A percentile compares a stretch with the other conserved stretches of the same genome.
phyloP scores from a whole-genome alignment of 352 stramenopile genomes.

The Phytopythium ostracodes region DNA sequence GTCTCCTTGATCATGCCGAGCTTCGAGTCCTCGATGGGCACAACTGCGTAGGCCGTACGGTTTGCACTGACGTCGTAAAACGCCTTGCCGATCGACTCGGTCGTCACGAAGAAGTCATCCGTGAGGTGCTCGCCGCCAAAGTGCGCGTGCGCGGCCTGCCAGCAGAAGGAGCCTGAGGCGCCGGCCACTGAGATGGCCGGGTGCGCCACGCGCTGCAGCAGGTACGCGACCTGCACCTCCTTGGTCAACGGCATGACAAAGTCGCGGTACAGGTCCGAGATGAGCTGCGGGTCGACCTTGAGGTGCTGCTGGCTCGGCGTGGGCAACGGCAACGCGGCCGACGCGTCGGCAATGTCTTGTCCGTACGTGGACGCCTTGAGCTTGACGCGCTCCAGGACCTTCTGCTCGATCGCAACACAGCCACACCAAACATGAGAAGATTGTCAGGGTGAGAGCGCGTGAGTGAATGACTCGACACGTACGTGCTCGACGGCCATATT shows the following conservation, averaged over 20 bases:
- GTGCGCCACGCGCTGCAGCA: conserved; percentile 81
- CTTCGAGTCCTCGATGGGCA: conserved; percentile 84
- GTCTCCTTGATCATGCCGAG: conserved; percentile 86
- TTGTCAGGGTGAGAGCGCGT: conserved; percentile 2
- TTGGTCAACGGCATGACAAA: conserved; percentile 99
- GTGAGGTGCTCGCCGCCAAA: conserved; percentile 46
- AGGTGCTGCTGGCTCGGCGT: conserved; percentile 34
- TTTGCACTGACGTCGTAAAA: conserved; percentile 80
- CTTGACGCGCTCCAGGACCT: conserved; percentile 90
- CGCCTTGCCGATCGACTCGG: conserved; percentile 66
- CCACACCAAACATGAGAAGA: background rate
- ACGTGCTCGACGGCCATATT: conserved; percentile 92
- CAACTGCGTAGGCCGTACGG: conserved; percentile 78
- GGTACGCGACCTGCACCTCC: conserved; percentile 95
- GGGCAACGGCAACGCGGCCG: conserved; percentile 15
- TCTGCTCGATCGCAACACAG: conserved; percentile 32
- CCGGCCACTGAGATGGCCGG: conserved; percentile 69
- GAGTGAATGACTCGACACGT: conserved; percentile 16
- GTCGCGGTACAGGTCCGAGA: conserved; percentile 96
- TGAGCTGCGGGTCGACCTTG: conserved; percentile 96
- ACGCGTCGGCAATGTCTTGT: conserved; percentile 69
- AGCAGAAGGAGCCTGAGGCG: conserved; percentile 73
- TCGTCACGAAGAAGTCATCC: conserved; percentile 48
- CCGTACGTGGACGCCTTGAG: conserved; percentile 97
- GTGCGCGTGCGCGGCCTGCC: conserved; percentile 60